Base-by-base conservation (phyloP, 257 asterid genomes). In the Solanum gandarillasii region DNA sequence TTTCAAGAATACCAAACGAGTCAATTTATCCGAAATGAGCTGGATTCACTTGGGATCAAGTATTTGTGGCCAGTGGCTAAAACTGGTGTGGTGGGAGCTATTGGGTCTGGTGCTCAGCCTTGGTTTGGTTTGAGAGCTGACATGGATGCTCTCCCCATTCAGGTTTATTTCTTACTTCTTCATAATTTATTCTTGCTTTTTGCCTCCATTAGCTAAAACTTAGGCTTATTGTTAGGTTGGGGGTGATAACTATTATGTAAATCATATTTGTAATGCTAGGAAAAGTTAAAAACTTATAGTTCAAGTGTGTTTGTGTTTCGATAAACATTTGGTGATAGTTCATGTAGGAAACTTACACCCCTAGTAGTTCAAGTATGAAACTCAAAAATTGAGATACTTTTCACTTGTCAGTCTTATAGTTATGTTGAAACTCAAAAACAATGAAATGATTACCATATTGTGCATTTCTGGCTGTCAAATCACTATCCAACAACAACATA, bases 61-160 rank as follows among this genome's bases (percentile, higher is more conserved):
- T 96, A 95, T 87, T 81, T 86, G 23, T 96, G 98, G 98, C 98
- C 99, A 7, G 89, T 94, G 31, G 99, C 99, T 9, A 62, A 90
- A 43, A 95, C 99, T 32, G 98, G 99, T 16, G 72, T 96, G 76
- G 95, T 96, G 83, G 98, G 95, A 75, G 88, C 93, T 1, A 91
- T 96, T 76, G 99, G 98, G 21, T 94, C 98, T 18, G 98, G 96
- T 1, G 89, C 82, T 81, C 90, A 90, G 11, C 99, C 98, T 18
- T 92, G 95, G 91, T 92, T 96, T 88, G 94, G 88, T 68, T 95
- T 96, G 34, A 88, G 99, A 91, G 98, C 99, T 4, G 99, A 96
- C 91, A 96, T 96, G 99, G 99, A 96, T 89, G 99, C 98, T 79
- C 95, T 96, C 11, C 98, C 99, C 41, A 92, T 95, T 85, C 98